A percentile compares a stretch with the other conserved stretches of the same genome.
phyloP scores from a whole-genome alignment of 331 rosid genomes.

The Acacia concinna region DNA sequence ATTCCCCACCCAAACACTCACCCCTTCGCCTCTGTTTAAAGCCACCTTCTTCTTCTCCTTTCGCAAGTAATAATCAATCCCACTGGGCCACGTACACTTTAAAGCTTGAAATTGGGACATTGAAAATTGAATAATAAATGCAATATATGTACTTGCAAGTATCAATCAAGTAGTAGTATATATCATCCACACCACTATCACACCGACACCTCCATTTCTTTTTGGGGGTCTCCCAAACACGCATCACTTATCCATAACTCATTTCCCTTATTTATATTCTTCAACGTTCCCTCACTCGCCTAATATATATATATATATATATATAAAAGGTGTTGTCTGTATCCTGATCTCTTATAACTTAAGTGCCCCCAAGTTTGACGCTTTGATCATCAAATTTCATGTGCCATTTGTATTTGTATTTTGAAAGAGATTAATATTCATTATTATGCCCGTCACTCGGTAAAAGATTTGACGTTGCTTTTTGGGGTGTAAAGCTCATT shows the following conservation, averaged over 20 bases:
- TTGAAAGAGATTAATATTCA: not conserved
- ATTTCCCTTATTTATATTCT: not conserved
- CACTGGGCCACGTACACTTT: not conserved
- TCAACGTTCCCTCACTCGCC: too few species aligned
- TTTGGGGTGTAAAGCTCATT: too few species aligned
- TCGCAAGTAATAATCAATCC: not conserved
- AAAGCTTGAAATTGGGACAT: not conserved
- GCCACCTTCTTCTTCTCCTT: not conserved
- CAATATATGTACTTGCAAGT: not conserved
- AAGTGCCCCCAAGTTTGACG: too few species aligned
- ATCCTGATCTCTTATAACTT: too few species aligned
- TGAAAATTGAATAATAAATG: too few species aligned
- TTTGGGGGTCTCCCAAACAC: not conserved
- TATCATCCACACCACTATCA: not conserved
- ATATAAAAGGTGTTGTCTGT: too few species aligned
- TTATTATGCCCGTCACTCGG: too few species aligned
- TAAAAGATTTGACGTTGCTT: too few species aligned
- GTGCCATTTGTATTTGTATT: not conserved
- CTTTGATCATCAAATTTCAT: too few species aligned
- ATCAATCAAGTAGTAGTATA: not conserved
- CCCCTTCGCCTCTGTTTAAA: not conserved
- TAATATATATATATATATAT: too few species aligned
- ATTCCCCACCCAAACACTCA: not conserved
- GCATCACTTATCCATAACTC: not conserved
- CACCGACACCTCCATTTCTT: not conserved